These are phyloP conservation scores for Papilionanthe hybrid DNA, from an alignment of 116 monocot genomes.

Conservation along the genomic window DNA sequence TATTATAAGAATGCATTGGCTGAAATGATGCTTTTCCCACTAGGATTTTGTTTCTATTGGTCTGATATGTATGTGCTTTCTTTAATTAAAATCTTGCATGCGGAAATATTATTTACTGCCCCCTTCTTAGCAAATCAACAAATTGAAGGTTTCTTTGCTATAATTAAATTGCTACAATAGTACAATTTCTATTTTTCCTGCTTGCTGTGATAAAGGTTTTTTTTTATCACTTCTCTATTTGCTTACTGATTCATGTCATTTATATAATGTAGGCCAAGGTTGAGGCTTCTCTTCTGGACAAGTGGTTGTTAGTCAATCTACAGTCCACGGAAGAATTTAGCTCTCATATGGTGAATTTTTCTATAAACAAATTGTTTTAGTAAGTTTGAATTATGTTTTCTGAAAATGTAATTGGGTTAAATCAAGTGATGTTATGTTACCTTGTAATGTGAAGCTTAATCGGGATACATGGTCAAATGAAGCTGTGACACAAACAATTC, in stretches of 20 bases:
- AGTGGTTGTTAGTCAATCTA: slow-evolving; percentile 89
- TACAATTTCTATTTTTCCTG: background rate
- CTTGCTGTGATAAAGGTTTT: background rate
- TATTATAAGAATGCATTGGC: too few species aligned
- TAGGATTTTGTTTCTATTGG: too few species aligned
- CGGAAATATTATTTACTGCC: too few species aligned
- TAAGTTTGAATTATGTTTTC: background rate
- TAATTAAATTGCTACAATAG: too few species aligned
- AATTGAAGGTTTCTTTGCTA: too few species aligned
- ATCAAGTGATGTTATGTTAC: slow-evolving; percentile 7
- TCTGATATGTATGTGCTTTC: too few species aligned
- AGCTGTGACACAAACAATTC: slow-evolving; percentile 81
- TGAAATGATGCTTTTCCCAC: too few species aligned
- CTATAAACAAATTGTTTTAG: background rate
- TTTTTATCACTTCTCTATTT: background rate
- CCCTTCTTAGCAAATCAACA: too few species aligned
- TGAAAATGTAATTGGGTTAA: background rate
- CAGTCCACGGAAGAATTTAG: slow-evolving; percentile 90
- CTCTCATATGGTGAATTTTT: slow-evolving; percentile 79
- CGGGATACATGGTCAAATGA: slow-evolving; percentile 97
- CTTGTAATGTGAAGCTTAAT: slow-evolving; percentile 56
- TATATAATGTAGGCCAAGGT: slow-evolving; percentile 58
- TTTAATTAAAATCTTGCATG: too few species aligned
- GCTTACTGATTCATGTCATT: background rate
- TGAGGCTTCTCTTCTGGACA: slow-evolving; percentile 68